Evolutionary conservation across 1,284 basidiomycete genomes (phyloP), one percentile per base, ranked within the genome.

Genomic region (Retiboletus fuscus): DNA sequence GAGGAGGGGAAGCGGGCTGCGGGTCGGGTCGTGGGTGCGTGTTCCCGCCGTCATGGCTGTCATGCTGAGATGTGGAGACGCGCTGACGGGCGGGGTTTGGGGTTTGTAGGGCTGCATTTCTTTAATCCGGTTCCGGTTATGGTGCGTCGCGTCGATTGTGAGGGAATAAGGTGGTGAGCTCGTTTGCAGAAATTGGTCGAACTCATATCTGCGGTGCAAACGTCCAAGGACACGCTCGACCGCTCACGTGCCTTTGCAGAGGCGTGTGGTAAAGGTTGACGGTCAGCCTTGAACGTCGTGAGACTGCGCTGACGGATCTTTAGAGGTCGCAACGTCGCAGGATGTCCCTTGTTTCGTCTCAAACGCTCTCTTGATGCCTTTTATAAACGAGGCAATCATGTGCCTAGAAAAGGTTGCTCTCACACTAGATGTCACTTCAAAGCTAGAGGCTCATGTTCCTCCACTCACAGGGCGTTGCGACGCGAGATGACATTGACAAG

Each of bases 61-160:
- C 6, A 1, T 12, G 3, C 44, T 43, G 15, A 7, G 10, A 11
- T 22, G 24, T 7, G 28, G 61, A 4, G 39, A 6, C 28, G 34
- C 30, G 55, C 44, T 69, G 39, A 74, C 28, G 57, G 10, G 30
- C 26, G 39, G 30, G 13, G 7, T 10, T 69, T 16, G 39, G 30
- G 13, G 7, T 10, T 69, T 16, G 22, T 46, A 93, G 94, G 96
- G 20, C 85, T 97, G 58, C 96, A 98, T 83, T 98, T 97, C 85
- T 98, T 98, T 86, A 98, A 98, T 81, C 96, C 96, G 7, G 96
- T 97, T 5, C 95, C 95, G 8, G 93, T 96, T 53, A 98, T 98
- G 96, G 93, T 93, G 76, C 70, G 87, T 78, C 64, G 39, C 10
- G 16, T 34, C n/a, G 41, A 26, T 46, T n/a, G 43, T 28, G 28